Conservation (phyloP, 192 early-diverging fungal species). For the Ambispora gerdemannii region DNA sequence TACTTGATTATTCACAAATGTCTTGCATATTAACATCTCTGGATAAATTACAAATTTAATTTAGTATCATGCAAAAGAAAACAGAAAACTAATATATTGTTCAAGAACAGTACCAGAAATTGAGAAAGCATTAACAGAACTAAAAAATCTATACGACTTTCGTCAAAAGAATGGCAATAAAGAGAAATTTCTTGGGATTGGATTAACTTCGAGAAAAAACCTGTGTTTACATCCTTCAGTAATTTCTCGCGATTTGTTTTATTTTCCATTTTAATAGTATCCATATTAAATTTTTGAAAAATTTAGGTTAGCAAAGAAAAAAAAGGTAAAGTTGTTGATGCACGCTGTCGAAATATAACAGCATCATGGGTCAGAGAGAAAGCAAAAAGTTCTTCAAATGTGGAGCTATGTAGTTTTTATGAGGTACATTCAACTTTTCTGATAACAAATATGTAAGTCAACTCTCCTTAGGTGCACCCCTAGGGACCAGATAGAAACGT, state of each 20-base stretch:
- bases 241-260: conserved; percentile 12
- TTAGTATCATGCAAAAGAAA: conserved; percentile 43
- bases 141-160: conserved; percentile 88
- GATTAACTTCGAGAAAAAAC: conserved; percentile 90
- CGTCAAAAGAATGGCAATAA: conserved; percentile 62
- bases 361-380: conserved; percentile 89
- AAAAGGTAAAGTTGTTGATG: conserved; percentile 82
- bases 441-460: too few relatives aligned
- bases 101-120: conserved; percentile 99
- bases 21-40: too few relatives aligned
- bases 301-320: conserved; percentile 64
- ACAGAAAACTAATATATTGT: conserved; percentile 98
- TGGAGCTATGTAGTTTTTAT: conserved; percentile 71
- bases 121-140: conserved; percentile 96
- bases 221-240: conserved; percentile 91
- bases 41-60: too few relatives aligned
- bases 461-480: too few relatives aligned
- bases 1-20: too few relatives aligned
- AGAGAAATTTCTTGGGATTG: conserved; percentile 86
- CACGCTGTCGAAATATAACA: conserved; percentile 87
- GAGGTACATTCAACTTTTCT: conserved; percentile 50
- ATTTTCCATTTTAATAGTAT: background rate
- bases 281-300: background rate
- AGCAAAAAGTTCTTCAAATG: conserved; percentile 40
- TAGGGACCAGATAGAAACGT: too few relatives aligned